Evolutionary conservation across 306 rosid species (phyloP), one percentile per base, ranked within the genome.

Genomic region (Prinsepia uniflora): DNA sequence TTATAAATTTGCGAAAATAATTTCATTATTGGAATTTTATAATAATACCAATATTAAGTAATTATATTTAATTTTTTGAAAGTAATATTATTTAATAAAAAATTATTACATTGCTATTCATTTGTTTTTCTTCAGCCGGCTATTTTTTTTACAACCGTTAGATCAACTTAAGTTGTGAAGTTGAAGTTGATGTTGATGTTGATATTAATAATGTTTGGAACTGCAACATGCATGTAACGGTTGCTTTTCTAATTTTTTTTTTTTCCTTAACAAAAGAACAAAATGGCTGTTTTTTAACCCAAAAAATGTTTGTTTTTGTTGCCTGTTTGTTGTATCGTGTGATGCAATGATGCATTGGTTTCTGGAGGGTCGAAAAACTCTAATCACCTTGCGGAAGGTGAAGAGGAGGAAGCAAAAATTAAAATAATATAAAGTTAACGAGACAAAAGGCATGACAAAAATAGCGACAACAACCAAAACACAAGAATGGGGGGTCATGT

Each of bases 391-490:
- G 19, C 65, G 20, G 36, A 42, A 22, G 77, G 60, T 72, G 67
- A 22, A 49, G 62, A 20, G 65, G 7, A 39, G 11, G 36, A 55
- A 24, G 5, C 40, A 30, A 48, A 24, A 24, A 24, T 24, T 55
- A 58, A 7, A 58, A 40, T 22, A 40, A 46, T 56, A 19, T 30
- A 55, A 39, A 63, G 66, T 6, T 11, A 49, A 41, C n/a, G 17
- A 64, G 10, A 18, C 20, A n/a, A 65, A 68, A 64, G 74, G 57
- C 44, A 45, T 56, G 69, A 71, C 80, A 54, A 52, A 5, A 30
- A 68, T 64, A 70, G 71, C 43, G 64, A 76, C 75, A 63, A 63
- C 71, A 76, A 54, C 71, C 61, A 30, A 74, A 69, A 52, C 73
- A 58, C 68, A 75, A 39, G 12, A 13, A 18, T 50, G 72, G 71